Base-by-base conservation (phyloP, 495 filamentous ascomycete species). In the Aspergillus heteromorphus region DNA sequence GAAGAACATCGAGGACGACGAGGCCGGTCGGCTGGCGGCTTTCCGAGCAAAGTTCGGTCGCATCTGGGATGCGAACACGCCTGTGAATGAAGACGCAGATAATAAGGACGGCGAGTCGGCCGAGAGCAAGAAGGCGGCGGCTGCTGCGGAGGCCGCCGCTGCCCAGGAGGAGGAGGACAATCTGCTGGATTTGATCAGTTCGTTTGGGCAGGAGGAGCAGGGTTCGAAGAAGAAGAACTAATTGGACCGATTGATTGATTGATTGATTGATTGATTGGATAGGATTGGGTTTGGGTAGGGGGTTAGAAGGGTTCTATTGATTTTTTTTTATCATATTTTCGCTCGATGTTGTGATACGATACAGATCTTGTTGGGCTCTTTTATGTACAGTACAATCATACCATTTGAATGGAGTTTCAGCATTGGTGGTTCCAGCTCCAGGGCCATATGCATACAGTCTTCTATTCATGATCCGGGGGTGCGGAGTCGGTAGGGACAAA, bases 1-100 rank as follows among this genome's bases (percentile, higher is more conserved):
- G 67, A 73, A 84, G 65, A 95, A 91, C 63, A 79, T 97, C 51
- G 95, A 97, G 71, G 84, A 92, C 55, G 93, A 98, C 66, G 93
- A 97, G 83, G 95, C 93, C 19, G 93, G 93, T 23, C 84, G 88
- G 64, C 70, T 98, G 61, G 84, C 83, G 48, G 87, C 89, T 31
- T 98, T 98, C 77, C 77, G 93, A 49, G 78, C 79, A 55, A 80
- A 84, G 53, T 98, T 90, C 77, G 93, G 93, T 21, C 73, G 88
- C 19, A 83, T 83, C 19, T 98, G 84, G 78, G 93, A 97, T 77
- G 77, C 77, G 19, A 81, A 74, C 51, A 68, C 67, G 45, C 59
- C 63, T 16, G 60, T 48, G 40, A 64, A 60, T 13, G 69, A 54
- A 36, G 62, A 59, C 19, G 64, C 20, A 14, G 45, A 23, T 0